Evolutionary conservation across 140 eudicot genomes (phyloP).

Genomic region (Flaveria floridana): DNA sequence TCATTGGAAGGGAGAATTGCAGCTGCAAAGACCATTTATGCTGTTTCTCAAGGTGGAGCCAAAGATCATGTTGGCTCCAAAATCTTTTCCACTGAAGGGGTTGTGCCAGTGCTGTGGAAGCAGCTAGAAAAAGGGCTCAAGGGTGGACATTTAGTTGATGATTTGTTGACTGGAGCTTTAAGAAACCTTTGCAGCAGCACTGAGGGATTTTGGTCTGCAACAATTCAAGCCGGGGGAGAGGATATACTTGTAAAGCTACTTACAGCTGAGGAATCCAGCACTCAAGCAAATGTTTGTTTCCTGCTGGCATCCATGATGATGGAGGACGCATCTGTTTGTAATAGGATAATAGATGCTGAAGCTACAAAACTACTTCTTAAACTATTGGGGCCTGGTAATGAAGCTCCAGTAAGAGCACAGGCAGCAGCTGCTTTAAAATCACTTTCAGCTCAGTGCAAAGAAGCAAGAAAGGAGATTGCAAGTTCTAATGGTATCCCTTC

Average conservation of each 20-base stretch:
- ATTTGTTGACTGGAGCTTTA: conserved; percentile 90
- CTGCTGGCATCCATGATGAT: conserved; percentile 87
- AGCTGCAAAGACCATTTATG: conserved; percentile 79
- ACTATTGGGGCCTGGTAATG: conserved; percentile 85
- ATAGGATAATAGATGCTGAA: conserved; percentile 61
- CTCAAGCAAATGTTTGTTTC: conserved; percentile 91
- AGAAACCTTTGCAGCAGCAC: conserved; percentile 82
- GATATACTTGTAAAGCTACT: conserved; percentile 84
- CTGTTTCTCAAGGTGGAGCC: conserved; percentile 96
- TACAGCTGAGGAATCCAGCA: conserved; percentile 58
- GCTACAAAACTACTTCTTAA: conserved; percentile 81
- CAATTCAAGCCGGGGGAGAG: conserved; percentile 82
- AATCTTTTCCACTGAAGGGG: conserved; percentile 98
- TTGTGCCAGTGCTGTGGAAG: conserved; percentile 92
- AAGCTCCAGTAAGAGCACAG: conserved; percentile 92
- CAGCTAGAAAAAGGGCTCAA: conserved; percentile 75
- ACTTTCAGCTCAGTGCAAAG: conserved; percentile 94
- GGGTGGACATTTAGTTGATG: conserved; percentile 77
- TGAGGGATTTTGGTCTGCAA: conserved; percentile 94
- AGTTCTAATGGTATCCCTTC: conserved; percentile 85
- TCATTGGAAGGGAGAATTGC: conserved; percentile 79
- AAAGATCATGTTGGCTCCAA: conserved; percentile 96
- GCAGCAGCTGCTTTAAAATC: conserved; percentile 93
- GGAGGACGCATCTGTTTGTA: conserved; percentile 91
- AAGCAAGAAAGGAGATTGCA: conserved; percentile 81